Conservation (phyloP, 2,329 filamentous ascomycete species). For the Periglandula ipomoeae region DNA sequence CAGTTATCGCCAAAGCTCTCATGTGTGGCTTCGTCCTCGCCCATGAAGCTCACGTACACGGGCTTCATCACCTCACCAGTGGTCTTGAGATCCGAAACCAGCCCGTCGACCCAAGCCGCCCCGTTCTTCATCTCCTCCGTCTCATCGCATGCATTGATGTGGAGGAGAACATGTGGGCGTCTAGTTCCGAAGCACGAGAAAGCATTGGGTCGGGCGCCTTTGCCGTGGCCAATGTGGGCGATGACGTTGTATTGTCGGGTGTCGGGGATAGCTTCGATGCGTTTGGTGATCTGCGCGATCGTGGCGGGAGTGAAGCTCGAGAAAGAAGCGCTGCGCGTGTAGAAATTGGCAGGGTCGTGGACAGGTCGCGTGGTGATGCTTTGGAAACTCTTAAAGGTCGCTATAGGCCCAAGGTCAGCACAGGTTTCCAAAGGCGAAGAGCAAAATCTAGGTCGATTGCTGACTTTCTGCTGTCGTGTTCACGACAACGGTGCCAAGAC, state of each 20-base stretch:
- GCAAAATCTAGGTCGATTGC: neutral
- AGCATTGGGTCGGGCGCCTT: neutral
- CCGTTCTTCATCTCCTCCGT: neutral
- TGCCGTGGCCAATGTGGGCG: neutral
- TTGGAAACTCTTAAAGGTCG: conserved; percentile 1
- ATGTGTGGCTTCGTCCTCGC: neutral
- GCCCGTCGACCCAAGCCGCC: neutral
- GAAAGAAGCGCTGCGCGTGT: conserved; percentile 1
- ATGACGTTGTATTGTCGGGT: neutral
- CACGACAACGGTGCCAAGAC: conserved; percentile 2
- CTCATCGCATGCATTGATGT: neutral
- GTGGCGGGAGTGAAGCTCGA: neutral
- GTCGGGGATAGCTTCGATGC: neutral
- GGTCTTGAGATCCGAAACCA: neutral
- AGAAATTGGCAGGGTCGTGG: neutral
- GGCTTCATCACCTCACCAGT: neutral
- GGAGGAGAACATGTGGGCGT: neutral
- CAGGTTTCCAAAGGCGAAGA: neutral
- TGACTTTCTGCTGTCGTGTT: conserved; percentile 1
- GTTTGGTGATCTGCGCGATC: neutral
- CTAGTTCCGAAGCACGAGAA: neutral
- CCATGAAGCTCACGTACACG: neutral
- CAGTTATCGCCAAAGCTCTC: neutral
- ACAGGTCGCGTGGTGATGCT: neutral
- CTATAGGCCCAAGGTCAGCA: no score